phyloP scores from a whole-genome alignment of 2,329 filamentous ascomycete genomes.

The Paecilomyces dactylethromorphus region DNA sequence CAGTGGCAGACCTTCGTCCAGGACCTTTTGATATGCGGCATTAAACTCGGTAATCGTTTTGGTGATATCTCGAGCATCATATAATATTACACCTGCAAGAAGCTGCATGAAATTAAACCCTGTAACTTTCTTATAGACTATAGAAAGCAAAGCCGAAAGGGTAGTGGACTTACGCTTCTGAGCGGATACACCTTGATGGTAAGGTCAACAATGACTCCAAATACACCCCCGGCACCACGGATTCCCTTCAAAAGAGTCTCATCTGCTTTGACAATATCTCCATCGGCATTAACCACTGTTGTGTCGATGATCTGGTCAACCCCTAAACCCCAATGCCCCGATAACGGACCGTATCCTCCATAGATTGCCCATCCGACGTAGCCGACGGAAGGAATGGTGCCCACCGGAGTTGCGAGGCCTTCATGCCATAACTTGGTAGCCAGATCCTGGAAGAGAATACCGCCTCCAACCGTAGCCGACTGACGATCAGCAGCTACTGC shows the following conservation, averaged over 20 bases:
- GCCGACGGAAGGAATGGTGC: conserved; percentile 22
- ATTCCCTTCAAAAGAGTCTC: conserved; percentile 32
- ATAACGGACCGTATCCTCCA: conserved; percentile 33
- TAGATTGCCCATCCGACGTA: conserved; percentile 32
- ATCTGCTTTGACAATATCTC: conserved; percentile 31
- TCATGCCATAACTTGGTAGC: conserved; percentile 17
- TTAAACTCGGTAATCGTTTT: conserved; percentile 17
- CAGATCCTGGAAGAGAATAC: conserved; percentile 25
- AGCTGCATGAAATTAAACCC: conserved; percentile 8
- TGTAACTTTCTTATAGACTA: neutral
- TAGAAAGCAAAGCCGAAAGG: neutral
- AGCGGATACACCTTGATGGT: conserved; percentile 34
- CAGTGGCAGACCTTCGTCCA: conserved; percentile 11
- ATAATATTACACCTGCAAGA: conserved; percentile 25
- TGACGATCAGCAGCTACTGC: conserved; percentile 16
- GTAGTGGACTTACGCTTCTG: conserved; percentile 15
- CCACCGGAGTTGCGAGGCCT: conserved; percentile 20
- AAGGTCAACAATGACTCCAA: conserved; percentile 37
- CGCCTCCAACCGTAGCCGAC: conserved; percentile 31
- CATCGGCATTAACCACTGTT: conserved; percentile 32
- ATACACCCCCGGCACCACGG: conserved; percentile 33
- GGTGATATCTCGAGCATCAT: conserved; percentile 22
- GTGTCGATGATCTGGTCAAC: conserved; percentile 36
- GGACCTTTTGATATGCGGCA: conserved; percentile 15
- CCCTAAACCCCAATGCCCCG: conserved; percentile 25